Evolutionary conservation across 768 basidiomycete species (phyloP).

Genomic region (Rhodotorula kratochvilovae): DNA sequence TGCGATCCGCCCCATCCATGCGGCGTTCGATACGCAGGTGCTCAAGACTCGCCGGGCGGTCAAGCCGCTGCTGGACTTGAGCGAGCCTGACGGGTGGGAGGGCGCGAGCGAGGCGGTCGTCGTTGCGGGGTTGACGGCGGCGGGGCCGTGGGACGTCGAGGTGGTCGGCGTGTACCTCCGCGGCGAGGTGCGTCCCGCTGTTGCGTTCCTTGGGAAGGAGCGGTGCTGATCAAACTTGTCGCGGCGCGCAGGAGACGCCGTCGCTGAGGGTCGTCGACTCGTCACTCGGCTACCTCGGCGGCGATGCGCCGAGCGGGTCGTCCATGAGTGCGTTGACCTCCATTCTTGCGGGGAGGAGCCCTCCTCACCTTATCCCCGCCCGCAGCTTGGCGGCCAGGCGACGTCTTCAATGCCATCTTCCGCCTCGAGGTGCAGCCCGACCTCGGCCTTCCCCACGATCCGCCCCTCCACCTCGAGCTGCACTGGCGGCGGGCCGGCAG

Average conservation of each 20-base stretch:
- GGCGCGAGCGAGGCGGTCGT: constrained; percentile 59
- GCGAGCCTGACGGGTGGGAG: constrained; percentile 56
- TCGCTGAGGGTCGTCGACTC: constrained; percentile 50
- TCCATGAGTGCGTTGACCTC: constrained; percentile 47
- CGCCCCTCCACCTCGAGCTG: constrained; percentile 34
- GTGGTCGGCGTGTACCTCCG: constrained; percentile 52
- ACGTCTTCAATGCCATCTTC: constrained; percentile 60
- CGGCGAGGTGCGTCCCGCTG: constrained; percentile 8
- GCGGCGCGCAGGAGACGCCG: constrained; percentile 47
- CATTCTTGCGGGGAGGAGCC: neutral
- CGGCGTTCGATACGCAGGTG: constrained; percentile 53
- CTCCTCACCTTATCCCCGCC: neutral
- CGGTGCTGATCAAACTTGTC: neutral
- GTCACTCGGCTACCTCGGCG: constrained; percentile 52
- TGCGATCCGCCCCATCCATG: constrained; percentile 60
- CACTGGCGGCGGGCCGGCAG: constrained; percentile 40
- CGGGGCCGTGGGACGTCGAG: constrained; percentile 58
- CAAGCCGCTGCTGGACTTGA: constrained; percentile 57
- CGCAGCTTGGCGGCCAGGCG: constrained; percentile 47
- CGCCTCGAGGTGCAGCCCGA: constrained; percentile 50
- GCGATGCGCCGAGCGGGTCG: constrained; percentile 41
- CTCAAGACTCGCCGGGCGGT: constrained; percentile 51
- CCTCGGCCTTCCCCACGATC: neutral
- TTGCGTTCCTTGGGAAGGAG: too few relatives aligned
- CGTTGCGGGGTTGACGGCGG: constrained; percentile 54